Evolutionary conservation across 2,329 filamentous ascomycete species (phyloP).

Genomic region (Trichoderma aggressivum): DNA sequence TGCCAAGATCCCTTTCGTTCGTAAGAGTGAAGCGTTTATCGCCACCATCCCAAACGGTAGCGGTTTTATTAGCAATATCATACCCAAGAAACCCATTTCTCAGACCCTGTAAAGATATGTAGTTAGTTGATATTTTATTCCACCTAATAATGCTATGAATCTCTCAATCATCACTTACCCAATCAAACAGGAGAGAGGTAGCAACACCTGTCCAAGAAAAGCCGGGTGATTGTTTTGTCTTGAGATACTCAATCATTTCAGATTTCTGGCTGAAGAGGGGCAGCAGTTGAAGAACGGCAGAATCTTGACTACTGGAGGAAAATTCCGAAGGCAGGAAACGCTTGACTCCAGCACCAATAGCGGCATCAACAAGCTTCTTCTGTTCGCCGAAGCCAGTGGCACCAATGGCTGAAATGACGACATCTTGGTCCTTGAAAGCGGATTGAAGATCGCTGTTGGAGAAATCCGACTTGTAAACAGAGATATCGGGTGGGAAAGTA

Average conservation of each 20-base stretch:
- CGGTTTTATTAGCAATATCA: conserved; percentile 16
- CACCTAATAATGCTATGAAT: neutral
- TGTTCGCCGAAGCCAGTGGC: conserved; percentile 42
- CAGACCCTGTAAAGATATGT: conserved; percentile 8
- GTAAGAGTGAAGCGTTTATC: conserved; percentile 20
- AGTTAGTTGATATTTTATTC: neutral
- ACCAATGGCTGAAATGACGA: conserved; percentile 42
- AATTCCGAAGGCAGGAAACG: conserved; percentile 55
- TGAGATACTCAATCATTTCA: conserved; percentile 20
- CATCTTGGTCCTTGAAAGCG: conserved; percentile 21
- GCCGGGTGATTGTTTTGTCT: conserved; percentile 14
- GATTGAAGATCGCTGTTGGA: conserved; percentile 17
- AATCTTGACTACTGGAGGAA: conserved; percentile 30
- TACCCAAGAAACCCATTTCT: conserved; percentile 20
- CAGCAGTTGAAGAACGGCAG: conserved; percentile 19
- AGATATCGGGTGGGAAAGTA: conserved; percentile 7
- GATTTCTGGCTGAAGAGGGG: conserved; percentile 25
- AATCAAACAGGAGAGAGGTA: conserved; percentile 32
- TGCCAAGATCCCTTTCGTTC: conserved; percentile 34
- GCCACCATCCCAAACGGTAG: conserved; percentile 20
- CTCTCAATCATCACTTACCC: conserved; percentile 14
- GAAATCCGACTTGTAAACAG: conserved; percentile 21
- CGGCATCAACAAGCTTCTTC: conserved; percentile 48
- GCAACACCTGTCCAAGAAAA: conserved; percentile 29
- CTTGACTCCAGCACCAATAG: conserved; percentile 50